Conservation (phyloP, 768 basidiomycete genomes). For the Thelephora ganbajun region DNA sequence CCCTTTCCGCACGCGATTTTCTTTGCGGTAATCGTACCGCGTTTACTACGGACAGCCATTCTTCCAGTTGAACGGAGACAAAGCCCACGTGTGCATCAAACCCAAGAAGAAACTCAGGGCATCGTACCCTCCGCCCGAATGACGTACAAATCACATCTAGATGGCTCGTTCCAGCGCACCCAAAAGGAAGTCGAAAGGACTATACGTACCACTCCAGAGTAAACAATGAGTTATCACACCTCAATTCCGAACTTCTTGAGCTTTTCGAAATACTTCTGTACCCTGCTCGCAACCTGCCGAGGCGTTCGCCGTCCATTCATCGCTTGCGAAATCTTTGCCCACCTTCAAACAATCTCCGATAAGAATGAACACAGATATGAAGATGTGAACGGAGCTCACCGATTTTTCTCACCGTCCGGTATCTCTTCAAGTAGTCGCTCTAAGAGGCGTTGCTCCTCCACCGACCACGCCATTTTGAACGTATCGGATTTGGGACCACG, state of each 20-base stretch:
- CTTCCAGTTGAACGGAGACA: too few relatives aligned
- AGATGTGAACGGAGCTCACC: constrained; percentile 26
- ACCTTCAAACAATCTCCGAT: constrained; percentile 27
- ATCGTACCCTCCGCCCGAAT: too few relatives aligned
- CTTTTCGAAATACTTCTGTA: constrained; percentile 83
- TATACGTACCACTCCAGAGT: too few relatives aligned
- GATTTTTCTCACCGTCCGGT: constrained; percentile 62
- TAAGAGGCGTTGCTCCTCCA: constrained; percentile 62
- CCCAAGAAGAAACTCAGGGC: too few relatives aligned
- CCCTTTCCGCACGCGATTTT: too few relatives aligned
- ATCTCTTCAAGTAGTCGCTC: constrained; percentile 65
- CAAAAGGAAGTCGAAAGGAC: too few relatives aligned
- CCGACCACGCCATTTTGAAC: constrained; percentile 74
- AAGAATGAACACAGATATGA: not conserved
- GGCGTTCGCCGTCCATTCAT: constrained; percentile 71
- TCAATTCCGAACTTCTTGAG: constrained; percentile 59
- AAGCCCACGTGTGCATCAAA: too few relatives aligned
- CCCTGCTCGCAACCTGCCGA: constrained; percentile 76
- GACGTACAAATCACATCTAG: too few relatives aligned
- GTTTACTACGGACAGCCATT: too few relatives aligned
- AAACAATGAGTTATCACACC: constrained; percentile 17
- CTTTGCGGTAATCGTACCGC: too few relatives aligned
- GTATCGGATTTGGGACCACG: constrained; percentile 39
- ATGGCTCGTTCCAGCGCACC: too few relatives aligned
- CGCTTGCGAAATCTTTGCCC: constrained; percentile 69